Conservation (phyloP, 805 yeast species). For the Yueomyces sp. region DNA sequence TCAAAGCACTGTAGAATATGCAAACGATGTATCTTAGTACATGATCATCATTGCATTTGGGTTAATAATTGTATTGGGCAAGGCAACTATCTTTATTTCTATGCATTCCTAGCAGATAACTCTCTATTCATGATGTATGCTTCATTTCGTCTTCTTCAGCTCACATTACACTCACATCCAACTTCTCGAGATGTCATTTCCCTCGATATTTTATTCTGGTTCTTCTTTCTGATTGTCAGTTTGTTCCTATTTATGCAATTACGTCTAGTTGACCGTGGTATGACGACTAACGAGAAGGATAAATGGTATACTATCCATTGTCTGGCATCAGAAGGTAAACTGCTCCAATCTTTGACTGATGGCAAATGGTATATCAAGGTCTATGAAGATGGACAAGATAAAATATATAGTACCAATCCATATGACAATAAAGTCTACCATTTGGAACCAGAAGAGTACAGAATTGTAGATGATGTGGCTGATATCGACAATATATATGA, state of each 20-base stretch:
- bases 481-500: slow-evolving; percentile 18
- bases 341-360: slow-evolving; percentile 14
- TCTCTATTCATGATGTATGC: slow-evolving; percentile 33
- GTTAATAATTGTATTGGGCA: slow-evolving; percentile 65
- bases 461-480: slow-evolving; percentile 9
- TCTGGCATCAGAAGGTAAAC: slow-evolving; percentile 29
- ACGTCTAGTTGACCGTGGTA: slow-evolving; percentile 44
- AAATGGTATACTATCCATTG: slow-evolving; percentile 60
- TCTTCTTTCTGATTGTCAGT: slow-evolving; percentile 31
- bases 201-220: slow-evolving; percentile 31
- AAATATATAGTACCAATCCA: slow-evolving; percentile 19
- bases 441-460: slow-evolving; percentile 5
- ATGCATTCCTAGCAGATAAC: slow-evolving; percentile 41
- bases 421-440: slow-evolving; percentile 15
- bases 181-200: slow-evolving; percentile 20
- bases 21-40: slow-evolving; percentile 43
- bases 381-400: slow-evolving; percentile 1
- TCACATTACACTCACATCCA: slow-evolving; percentile 1
- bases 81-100: slow-evolving; percentile 49
- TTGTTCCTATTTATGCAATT: slow-evolving; percentile 36
- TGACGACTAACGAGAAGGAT: slow-evolving; percentile 60
- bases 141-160: slow-evolving; percentile 12
- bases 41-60: slow-evolving; percentile 69
- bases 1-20: slow-evolving; percentile 67
- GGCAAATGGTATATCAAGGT: slow-evolving; percentile 7